Conservation (phyloP, 352 stramenopile species). For the Saprolegnia diclina region DNA sequence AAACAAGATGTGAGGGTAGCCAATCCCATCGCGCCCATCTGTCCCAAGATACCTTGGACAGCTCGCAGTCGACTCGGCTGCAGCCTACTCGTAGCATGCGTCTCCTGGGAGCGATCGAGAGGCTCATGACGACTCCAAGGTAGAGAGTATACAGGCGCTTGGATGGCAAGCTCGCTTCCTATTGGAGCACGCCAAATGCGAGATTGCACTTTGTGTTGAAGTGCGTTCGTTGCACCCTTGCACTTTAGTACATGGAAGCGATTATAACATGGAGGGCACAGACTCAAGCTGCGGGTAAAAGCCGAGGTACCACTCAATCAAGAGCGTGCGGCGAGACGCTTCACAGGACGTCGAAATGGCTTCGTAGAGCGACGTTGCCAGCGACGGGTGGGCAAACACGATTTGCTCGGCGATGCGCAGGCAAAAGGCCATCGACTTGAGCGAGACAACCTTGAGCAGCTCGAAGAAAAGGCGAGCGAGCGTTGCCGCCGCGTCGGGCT, state of each 20-base stretch:
- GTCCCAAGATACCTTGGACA: too few species aligned
- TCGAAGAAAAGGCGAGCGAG: slow-evolving; percentile 2
- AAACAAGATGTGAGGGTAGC: too few species aligned
- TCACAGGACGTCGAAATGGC: slow-evolving; percentile 5
- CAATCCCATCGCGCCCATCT: too few species aligned
- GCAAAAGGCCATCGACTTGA: not conserved
- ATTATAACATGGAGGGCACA: not conserved
- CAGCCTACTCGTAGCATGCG: too few species aligned
- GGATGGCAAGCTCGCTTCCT: not conserved
- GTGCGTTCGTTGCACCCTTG: too few species aligned
- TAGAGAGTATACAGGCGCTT: not conserved
- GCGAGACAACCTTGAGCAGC: slow-evolving; percentile 12
- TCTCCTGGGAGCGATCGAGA: too few species aligned
- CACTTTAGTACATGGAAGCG: too few species aligned
- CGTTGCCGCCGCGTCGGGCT: not conserved
- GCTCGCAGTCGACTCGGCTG: too few species aligned
- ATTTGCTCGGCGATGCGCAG: slow-evolving; percentile 10
- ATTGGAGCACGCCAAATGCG: not conserved
- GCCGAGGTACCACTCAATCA: slow-evolving; percentile 7
- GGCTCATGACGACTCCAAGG: not conserved
- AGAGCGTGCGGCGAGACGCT: slow-evolving; percentile 2
- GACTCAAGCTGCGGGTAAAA: not conserved
- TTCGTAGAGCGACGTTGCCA: not conserved
- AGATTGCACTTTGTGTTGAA: too few species aligned
- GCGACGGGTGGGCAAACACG: not conserved